Conservation (phyloP, 495 filamentous ascomycete genomes). For the Neurospora hispaniola region DNA sequence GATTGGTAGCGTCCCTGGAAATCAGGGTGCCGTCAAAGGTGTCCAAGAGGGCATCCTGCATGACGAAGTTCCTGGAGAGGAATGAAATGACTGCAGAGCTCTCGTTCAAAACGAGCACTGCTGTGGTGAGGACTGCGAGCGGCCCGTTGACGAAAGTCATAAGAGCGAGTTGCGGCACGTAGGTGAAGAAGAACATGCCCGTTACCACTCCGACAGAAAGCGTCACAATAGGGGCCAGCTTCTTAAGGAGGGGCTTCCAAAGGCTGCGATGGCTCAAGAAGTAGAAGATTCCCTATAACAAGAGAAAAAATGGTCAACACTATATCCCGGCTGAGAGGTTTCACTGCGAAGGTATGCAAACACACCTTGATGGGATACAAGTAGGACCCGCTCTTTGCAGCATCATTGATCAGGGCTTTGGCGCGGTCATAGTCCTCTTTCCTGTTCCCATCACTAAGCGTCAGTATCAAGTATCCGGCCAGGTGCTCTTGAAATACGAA, state of each 20-base stretch:
- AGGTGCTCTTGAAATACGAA: not conserved
- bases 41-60: constrained; percentile 73
- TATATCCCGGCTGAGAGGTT: not conserved
- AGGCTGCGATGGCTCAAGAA: constrained; percentile 55
- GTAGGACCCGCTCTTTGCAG: constrained; percentile 65
- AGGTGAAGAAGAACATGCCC: constrained; percentile 82
- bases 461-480: not conserved
- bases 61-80: constrained; percentile 62
- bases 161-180: constrained; percentile 75
- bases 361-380: constrained; percentile 73
- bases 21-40: constrained; percentile 82
- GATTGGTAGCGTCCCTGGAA: constrained; percentile 36
- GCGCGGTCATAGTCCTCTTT: constrained; percentile 48
- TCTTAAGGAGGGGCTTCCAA: constrained; percentile 59
- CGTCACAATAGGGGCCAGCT: constrained; percentile 55
- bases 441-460: constrained; percentile 13
- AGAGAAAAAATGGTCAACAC: not conserved
- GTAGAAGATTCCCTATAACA: constrained; percentile 55
- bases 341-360: not conserved
- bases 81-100: constrained; percentile 67
- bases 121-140: constrained; percentile 65
- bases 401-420: constrained; percentile 44
- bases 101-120: constrained; percentile 70
- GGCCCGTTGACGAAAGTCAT: constrained; percentile 80
- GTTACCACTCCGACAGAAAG: constrained; percentile 56